Evolutionary conservation across 139 green algal genomes (phyloP).

Genomic region (Coccomyxa sp.): DNA sequence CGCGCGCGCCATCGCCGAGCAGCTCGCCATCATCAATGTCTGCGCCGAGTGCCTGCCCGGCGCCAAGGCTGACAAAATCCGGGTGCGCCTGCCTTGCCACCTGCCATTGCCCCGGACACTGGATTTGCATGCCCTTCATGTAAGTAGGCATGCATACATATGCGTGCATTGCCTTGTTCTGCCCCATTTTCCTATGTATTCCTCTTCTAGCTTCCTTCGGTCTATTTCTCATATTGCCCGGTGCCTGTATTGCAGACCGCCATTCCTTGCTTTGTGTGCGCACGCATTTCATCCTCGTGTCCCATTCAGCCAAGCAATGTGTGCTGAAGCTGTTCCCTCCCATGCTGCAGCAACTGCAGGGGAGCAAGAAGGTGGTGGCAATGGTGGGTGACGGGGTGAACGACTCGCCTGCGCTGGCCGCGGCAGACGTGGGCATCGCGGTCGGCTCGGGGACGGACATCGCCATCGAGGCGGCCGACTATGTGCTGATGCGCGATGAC

Average conservation of each 20-base stretch:
- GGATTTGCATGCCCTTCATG: background rate
- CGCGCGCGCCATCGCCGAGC: conserved; percentile 61
- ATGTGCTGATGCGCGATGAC: conserved; percentile 89
- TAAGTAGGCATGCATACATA: background rate
- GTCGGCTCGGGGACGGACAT: conserved; percentile 74
- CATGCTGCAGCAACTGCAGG: conserved; percentile 44
- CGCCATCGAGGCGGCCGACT: conserved; percentile 74
- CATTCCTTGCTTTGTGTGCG: too few relatives aligned
- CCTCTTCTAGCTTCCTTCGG: too few relatives aligned
- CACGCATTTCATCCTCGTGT: too few relatives aligned
- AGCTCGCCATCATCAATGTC: conserved; percentile 65
- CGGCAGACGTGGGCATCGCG: conserved; percentile 93
- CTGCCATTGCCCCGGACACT: background rate
- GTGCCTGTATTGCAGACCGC: too few relatives aligned
- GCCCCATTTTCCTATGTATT: too few relatives aligned
- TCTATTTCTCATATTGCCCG: too few relatives aligned
- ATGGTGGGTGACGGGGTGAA: conserved; percentile 99
- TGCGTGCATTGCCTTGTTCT: too few relatives aligned
- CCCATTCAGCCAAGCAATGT: too few relatives aligned
- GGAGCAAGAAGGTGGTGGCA: conserved; percentile 59
- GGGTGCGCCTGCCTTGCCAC: conserved; percentile 8
- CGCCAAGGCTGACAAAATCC: conserved; percentile 67
- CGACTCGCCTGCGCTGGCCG: conserved; percentile 90
- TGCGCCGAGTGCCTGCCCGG: conserved; percentile 51
- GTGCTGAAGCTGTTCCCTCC: too few relatives aligned